Evolutionary conservation across 768 basidiomycete species (phyloP).

Genomic region (Xanthoconium purpureum): DNA sequence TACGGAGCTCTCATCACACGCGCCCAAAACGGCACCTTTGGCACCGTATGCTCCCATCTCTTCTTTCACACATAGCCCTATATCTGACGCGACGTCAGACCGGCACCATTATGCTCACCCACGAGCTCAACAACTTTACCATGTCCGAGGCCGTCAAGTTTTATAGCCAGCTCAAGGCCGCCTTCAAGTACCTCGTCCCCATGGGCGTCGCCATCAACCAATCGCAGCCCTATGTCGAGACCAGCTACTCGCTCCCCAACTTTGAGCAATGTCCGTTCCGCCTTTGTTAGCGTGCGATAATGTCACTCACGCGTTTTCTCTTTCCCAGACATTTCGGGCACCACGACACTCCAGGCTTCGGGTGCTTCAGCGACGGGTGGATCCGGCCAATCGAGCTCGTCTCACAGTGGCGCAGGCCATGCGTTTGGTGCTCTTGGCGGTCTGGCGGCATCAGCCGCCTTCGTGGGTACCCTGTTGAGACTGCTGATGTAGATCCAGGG

Average conservation of each 20-base stretch:
- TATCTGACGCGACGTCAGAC: slow-evolving; percentile 24
- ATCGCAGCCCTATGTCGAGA: slow-evolving; percentile 52
- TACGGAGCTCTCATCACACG: slow-evolving; percentile 52
- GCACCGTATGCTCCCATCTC: slow-evolving; percentile 27
- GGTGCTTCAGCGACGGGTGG: neutral
- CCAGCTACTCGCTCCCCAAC: slow-evolving; percentile 37
- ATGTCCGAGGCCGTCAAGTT: slow-evolving; percentile 59
- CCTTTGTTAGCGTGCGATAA: neutral
- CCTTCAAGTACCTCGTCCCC: slow-evolving; percentile 51
- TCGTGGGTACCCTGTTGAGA: slow-evolving; percentile 13
- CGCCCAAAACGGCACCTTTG: slow-evolving; percentile 42
- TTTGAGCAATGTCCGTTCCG: slow-evolving; percentile 45
- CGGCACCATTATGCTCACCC: slow-evolving; percentile 54
- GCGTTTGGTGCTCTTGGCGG: slow-evolving; percentile 5
- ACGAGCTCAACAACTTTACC: slow-evolving; percentile 60
- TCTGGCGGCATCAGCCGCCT: slow-evolving; percentile 14
- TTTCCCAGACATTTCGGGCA: slow-evolving; percentile 24
- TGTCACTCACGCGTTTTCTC: neutral
- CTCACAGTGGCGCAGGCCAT: neutral
- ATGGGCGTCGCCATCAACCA: slow-evolving; percentile 50
- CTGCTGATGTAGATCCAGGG: slow-evolving; percentile 19
- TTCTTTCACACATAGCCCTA: neutral
- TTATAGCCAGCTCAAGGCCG: slow-evolving; percentile 42
- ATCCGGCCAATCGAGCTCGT: slow-evolving; percentile 2
- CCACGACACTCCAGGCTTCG: slow-evolving; percentile 14